Conservation (phyloP, 495 filamentous ascomycete species). For the Neurospora sp. region DNA sequence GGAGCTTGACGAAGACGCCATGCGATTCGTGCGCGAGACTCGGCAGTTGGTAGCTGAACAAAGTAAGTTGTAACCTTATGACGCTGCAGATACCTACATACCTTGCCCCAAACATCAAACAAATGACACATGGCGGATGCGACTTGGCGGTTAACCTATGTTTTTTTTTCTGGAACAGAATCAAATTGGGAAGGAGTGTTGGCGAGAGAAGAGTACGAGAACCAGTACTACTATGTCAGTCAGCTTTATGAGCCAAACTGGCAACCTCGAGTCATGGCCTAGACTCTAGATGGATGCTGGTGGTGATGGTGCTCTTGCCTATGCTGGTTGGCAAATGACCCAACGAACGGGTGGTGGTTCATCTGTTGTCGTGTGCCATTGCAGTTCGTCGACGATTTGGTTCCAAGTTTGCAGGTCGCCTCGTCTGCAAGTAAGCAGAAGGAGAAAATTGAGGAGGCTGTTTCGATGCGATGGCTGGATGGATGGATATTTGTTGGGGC, state of each 20-base stretch:
- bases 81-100: background rate
- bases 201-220: conserved; percentile 27
- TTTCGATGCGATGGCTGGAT: background rate
- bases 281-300: conserved; percentile 1
- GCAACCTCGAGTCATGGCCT: conserved; percentile 35
- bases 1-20: conserved; percentile 30
- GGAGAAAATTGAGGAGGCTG: background rate
- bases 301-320: background rate
- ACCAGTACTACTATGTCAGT: conserved; percentile 43
- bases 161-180: conserved; percentile 15
- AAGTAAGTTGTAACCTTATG: conserved; percentile 25
- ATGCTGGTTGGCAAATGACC: background rate
- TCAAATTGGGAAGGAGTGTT: conserved; percentile 31
- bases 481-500: background rate
- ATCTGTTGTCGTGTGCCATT: background rate
- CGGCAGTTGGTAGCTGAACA: conserved; percentile 24
- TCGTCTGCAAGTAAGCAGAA: background rate
- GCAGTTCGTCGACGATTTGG: background rate
- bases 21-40: conserved; percentile 31
- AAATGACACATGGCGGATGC: background rate
- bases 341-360: background rate
- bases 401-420: background rate
- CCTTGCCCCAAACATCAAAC: background rate
- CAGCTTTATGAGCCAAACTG: conserved; percentile 43
- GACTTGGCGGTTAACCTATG: background rate